These are phyloP conservation scores for Hypoxylon rickii DNA, from an alignment of 495 filamentous ascomycete species.

Conservation along the genomic window DNA sequence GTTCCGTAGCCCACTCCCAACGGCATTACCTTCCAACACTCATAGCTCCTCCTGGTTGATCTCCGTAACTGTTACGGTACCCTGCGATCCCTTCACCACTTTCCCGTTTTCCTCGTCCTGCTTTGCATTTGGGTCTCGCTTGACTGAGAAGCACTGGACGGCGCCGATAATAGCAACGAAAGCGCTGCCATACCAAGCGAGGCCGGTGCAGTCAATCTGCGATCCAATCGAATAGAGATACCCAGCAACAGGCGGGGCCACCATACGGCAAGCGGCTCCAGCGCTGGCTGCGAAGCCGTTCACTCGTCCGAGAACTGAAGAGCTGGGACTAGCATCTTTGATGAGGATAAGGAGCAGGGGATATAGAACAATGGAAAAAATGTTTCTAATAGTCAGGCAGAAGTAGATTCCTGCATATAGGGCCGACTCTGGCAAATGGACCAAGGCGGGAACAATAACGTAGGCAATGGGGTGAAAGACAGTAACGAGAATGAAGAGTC, in stretches of 20 bases:
- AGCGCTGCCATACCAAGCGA: conserved; percentile 79
- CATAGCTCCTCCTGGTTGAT: conserved; percentile 1
- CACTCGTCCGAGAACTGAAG: conserved; percentile 70
- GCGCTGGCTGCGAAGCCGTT: conserved; percentile 82
- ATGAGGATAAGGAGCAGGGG: conserved; percentile 80
- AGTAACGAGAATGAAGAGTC: conserved; percentile 72
- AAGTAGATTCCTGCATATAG: conserved; percentile 73
- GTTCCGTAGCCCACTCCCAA: neutral
- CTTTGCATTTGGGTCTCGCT: conserved; percentile 41
- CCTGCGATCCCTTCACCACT: neutral
- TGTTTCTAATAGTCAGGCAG: conserved; percentile 72
- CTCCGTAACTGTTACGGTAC: neutral
- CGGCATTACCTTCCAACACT: neutral
- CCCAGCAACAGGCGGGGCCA: conserved; percentile 77
- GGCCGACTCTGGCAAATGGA: conserved; percentile 60
- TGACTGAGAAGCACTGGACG: conserved; percentile 69
- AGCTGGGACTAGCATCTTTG: conserved; percentile 77
- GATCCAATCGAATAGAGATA: conserved; percentile 72
- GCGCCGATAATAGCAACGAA: conserved; percentile 71
- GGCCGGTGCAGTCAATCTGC: conserved; percentile 67
- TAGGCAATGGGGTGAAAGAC: conserved; percentile 77
- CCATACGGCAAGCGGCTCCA: conserved; percentile 74
- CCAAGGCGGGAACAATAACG: conserved; percentile 72
- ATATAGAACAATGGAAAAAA: conserved; percentile 76
- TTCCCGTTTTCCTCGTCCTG: conserved; percentile 11